Conservation (phyloP, 176 grass and related monocot genomes). For the Oryza australiensis region DNA sequence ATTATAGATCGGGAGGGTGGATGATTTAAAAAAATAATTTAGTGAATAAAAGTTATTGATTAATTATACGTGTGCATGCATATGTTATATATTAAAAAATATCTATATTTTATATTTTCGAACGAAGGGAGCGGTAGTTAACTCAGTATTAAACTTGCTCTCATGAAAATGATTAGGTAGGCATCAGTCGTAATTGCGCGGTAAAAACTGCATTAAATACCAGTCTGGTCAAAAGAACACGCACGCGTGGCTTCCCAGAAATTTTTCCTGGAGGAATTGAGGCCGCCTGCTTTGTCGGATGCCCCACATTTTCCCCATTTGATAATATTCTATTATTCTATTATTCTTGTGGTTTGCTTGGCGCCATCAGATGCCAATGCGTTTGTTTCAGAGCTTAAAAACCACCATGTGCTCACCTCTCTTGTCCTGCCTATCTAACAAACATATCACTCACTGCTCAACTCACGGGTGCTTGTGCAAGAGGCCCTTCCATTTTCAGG, state of each 20-base stretch:
- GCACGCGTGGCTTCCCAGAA: background rate
- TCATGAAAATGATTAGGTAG: background rate
- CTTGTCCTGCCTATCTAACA: slow-evolving; percentile 6
- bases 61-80: too few relatives aligned
- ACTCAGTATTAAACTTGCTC: too few relatives aligned
- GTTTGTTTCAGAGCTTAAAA: background rate
- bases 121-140: too few relatives aligned
- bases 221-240: background rate
- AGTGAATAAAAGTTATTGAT: too few relatives aligned
- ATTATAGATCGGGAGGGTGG: too few relatives aligned
- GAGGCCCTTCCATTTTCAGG: background rate
- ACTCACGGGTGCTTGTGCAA: slow-evolving; percentile 12
- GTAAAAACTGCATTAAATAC: background rate
- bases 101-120: too few relatives aligned
- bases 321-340: background rate
- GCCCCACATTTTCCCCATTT: background rate
- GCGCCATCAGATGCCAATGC: background rate
- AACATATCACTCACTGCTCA: background rate
- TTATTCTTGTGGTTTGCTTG: slow-evolving; percentile 15
- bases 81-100: too few relatives aligned
- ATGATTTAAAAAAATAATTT: too few relatives aligned
- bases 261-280: background rate
- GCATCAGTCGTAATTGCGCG: background rate
- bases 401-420: slow-evolving; percentile 20
- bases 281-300: background rate